Evolutionary conservation across 768 basidiomycete genomes (phyloP), one percentile per base, ranked within the genome.

Genomic region (Peribolospora baueri): DNA sequence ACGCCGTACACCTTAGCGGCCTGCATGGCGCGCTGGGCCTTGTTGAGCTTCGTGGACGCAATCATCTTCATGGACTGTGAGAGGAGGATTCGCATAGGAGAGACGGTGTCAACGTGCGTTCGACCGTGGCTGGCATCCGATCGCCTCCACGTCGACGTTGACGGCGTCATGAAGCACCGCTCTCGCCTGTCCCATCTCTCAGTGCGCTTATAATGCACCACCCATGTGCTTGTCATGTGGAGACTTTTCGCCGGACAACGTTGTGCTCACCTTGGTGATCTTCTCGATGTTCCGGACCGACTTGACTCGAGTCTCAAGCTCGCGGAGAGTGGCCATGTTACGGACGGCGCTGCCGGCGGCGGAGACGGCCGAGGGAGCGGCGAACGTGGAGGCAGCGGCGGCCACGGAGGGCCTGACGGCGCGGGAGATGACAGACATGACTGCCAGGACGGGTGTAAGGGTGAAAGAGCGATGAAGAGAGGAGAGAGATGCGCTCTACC

Each of bases 31-130:
- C 80, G 76, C 74, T 91, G 86, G 53, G 91, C 93, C 72, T 91
- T 88, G 63, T 80, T 77, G 42, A 98, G 80, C 69, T 90, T 88
- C 53, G 90, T 91, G 52, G 91, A 95, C 56, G 90, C 91, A 75
- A 95, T 91, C 78, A 98, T 90, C 76, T 93, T 91, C 86, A 93
- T 91, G 51, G 87, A 86, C 83, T 88, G 64, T 10, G 65, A 43
- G 11, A 49, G 13, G 9, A 46, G 10, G 4, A 42, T 11, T 53
- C 37, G 47, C 46, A 42, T 39, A 13, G 8, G 54, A 42, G 7
- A 42, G 5, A 53, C 1, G 56, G 52, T 36, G 8, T 36, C 9
- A 43, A 25, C 8, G 10, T 14, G 47, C 41, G 43, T 13, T 46
- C 40, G 42, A 3, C 36, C 7, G 3, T 8, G 45, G 37, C n/a